Evolutionary conservation across 2,329 filamentous ascomycete species (phyloP).

Genomic region (Alternaria ethzedia): DNA sequence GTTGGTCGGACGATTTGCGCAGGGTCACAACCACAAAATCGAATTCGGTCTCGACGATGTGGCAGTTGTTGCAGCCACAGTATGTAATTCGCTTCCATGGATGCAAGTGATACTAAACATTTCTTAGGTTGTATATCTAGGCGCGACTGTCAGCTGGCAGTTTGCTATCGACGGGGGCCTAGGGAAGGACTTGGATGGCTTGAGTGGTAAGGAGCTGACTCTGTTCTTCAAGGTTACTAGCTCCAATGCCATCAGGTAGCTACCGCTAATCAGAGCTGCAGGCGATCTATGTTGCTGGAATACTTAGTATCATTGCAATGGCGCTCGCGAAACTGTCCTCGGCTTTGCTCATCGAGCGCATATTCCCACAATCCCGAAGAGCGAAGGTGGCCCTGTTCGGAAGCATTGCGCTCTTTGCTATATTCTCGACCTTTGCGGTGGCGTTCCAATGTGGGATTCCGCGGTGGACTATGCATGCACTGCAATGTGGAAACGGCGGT

Average conservation of each 20-base stretch:
- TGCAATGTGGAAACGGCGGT: constrained; percentile 18
- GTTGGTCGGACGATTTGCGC: constrained; percentile 16
- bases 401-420: constrained; percentile 16
- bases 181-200: constrained; percentile 9
- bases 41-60: constrained; percentile 25
- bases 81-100: neutral
- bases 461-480: constrained; percentile 8
- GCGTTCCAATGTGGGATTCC: constrained; percentile 27
- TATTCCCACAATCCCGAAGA: constrained; percentile 21
- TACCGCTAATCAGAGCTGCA: constrained; percentile 4
- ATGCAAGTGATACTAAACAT: neutral
- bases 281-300: constrained; percentile 15
- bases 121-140: constrained; percentile 18
- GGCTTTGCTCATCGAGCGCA: constrained; percentile 24
- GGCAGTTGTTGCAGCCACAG: constrained; percentile 15
- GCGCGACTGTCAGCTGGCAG: constrained; percentile 19
- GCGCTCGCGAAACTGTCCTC: constrained; percentile 24
- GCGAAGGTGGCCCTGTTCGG: constrained; percentile 15
- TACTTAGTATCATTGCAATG: constrained; percentile 22
- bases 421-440: constrained; percentile 18
- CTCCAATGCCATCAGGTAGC: neutral
- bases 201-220: constrained; percentile 4
- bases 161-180: constrained; percentile 24
- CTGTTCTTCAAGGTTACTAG: constrained; percentile 23
- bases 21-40: constrained; percentile 18